These are phyloP conservation scores for Fusarium beomiforme DNA, from an alignment of 2,329 filamentous ascomycete genomes.

Conservation along the genomic window DNA sequence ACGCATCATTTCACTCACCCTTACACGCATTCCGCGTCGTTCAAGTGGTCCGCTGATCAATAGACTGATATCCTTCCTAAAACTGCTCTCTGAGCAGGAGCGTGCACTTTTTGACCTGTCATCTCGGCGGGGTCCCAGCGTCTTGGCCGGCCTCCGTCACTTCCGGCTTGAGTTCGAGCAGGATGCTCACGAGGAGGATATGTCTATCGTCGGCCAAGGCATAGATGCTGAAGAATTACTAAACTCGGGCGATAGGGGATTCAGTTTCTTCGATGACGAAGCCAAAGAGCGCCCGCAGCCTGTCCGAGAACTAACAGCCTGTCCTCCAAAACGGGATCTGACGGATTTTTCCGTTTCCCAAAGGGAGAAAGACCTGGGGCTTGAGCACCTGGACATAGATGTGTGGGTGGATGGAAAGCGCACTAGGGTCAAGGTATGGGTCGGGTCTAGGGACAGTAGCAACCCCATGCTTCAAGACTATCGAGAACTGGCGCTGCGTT, in stretches of 20 bases:
- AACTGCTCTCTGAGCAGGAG: constrained; percentile 60
- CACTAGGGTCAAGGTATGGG: constrained; percentile 55
- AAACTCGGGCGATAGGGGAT: constrained; percentile 50
- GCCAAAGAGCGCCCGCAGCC: constrained; percentile 7
- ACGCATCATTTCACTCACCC: constrained; percentile 60
- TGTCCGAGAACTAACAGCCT: constrained; percentile 1
- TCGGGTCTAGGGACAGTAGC: constrained; percentile 51
- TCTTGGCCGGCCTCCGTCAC: constrained; percentile 62
- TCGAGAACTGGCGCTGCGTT: constrained; percentile 54
- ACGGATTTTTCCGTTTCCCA: not conserved
- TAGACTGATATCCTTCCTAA: constrained; percentile 60
- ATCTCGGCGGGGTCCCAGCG: constrained; percentile 52
- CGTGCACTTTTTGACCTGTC: constrained; percentile 51
- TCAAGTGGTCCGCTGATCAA: constrained; percentile 61
- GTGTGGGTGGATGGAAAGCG: constrained; percentile 42
- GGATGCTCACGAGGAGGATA: constrained; percentile 52
- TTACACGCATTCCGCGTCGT: constrained; percentile 64
- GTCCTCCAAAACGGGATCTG: constrained; percentile 7
- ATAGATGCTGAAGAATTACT: constrained; percentile 57
- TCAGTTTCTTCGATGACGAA: constrained; percentile 57
- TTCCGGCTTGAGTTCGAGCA: constrained; percentile 65
- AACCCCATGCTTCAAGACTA: constrained; percentile 58
- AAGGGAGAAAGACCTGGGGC: constrained; percentile 19
- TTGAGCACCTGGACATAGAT: constrained; percentile 36
- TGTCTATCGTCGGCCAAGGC: constrained; percentile 44